Base-by-base conservation (phyloP, 23 red algal species). In the Agarophyton chilense region DNA sequence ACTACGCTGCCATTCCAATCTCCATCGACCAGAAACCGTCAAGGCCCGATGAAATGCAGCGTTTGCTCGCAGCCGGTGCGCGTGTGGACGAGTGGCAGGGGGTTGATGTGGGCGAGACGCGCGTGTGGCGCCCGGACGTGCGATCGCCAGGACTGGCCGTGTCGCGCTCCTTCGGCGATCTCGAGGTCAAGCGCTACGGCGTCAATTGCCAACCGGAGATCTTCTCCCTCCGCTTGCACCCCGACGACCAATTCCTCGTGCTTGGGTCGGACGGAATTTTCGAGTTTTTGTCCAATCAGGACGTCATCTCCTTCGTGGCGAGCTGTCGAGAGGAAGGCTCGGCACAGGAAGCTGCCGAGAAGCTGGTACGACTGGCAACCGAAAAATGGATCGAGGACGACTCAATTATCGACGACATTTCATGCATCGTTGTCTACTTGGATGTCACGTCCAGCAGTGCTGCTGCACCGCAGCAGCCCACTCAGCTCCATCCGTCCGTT, bases 141-240 rank as follows among this genome's bases (percentile, higher is more conserved):
- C 92, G 95, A 46, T 71, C 93, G n/a, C 95, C 95, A 22, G 95
- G 95, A 0, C 91, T 98, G 10, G 95, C 95, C 25, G 88, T 98
- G 63, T 92, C 90, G 17, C 90, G 95, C 45, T 92, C 95, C 7
- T 98, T 98, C 67, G 95, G 95, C 51, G 95, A 98, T 46, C 58
- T 89, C 4, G 49, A 94, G 31, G 84, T 98, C 9, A 90, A 94
- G 49, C 76, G 72, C 41, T 84, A 94, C 36, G 95, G 95, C 36
- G 95, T 98, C 26, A 98, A 12, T 32, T 72, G 78, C 58, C 52
- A 81, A 43, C 91, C 91, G 31, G 95, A 98, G 60, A 47, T 98
- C 33, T 88, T 64, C 70, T 65, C 84, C 14, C 49, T 98, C 7
- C 47, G 40, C 31, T 57, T 98, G 22, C 55, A 88, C 51, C 33